These are phyloP conservation scores for Plasmodium gonderi DNA, from an alignment of 169 alveolate genomes.

Conservation along the genomic window DNA sequence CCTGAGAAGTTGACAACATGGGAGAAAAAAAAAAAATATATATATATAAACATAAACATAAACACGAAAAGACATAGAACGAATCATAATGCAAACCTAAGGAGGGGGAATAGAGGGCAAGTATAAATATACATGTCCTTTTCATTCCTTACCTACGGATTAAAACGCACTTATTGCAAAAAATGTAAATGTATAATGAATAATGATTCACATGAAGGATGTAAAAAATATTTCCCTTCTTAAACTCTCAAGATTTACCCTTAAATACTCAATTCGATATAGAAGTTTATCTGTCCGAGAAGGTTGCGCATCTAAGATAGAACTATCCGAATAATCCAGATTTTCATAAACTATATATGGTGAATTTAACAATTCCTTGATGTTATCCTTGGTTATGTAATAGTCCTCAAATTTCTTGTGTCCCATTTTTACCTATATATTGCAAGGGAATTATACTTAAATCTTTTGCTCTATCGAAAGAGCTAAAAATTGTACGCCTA, in stretches of 20 bases:
- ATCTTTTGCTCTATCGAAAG: not conserved
- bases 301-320: conserved; percentile 10
- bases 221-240: not conserved
- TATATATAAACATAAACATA: not conserved
- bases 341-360: conserved; percentile 36
- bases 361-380: conserved; percentile 35
- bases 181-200: not conserved
- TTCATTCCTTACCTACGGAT: no score
- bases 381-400: conserved; percentile 1
- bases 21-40: not conserved
- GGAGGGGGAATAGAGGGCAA: no score
- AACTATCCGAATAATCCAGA: not conserved
- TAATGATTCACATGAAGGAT: not conserved
- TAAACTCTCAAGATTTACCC: conserved; percentile 1
- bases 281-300: conserved; percentile 12
- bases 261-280: conserved; percentile 58
- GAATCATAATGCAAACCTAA: not conserved
- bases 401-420: conserved; percentile 13
- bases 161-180: no score
- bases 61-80: not conserved
- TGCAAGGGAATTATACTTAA: conserved; percentile 1
- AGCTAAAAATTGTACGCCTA: not conserved
- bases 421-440: conserved; percentile 31
- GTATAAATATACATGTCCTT: no score
- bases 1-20: conserved; percentile 14